Base-by-base conservation (phyloP, 768 basidiomycete genomes). In the Kondoa malvinella region DNA sequence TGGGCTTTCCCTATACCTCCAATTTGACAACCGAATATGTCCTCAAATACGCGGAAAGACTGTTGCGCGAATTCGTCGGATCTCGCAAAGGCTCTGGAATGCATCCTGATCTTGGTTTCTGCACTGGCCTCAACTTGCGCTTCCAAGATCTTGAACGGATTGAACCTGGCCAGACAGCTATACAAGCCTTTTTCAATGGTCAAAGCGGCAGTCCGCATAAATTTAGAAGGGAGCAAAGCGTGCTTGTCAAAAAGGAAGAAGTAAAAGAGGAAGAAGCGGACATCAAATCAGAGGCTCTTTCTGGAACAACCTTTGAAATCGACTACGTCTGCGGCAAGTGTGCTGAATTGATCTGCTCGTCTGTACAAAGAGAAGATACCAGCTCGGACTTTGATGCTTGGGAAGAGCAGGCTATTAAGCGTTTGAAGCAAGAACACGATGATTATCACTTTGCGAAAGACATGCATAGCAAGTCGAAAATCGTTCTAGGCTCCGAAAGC, bases 41-140 rank as follows among this genome's bases (percentile, higher is more conserved):
- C 70, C 83, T 85, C 21, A 78, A 82, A 14, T 84, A 84, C 27
- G 92, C 85, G 2, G 83, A 87, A 73, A 86, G 84, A 74, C 80
- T 99, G 1, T 89, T 92, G 86, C 87, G 86, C 71, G 90, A 92
- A 68, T 82, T 92, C 1, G 81, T 88, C 21, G 87, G 86, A 70
- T 67, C 74, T 1, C 73, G 76, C 74, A 73, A 73, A 15, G 67
- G 70, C 1, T 8, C 40, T 50, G 66, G 69, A 17, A 31, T 65
- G 1, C 60, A 73, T 16, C 25, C 67, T n/a, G 77, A 77, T 1
- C 66, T 74, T 30, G 80, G 89, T 77, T 86, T 87, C 68, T 81
- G 95, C 56, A 86, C 85, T 29, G 82, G 81, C 71, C 81, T 97
- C 4, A 79, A 81, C 32, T 80, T 95, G 56, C 82, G 82, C 3